Evolutionary conservation across 352 stramenopile genomes (phyloP).

Genomic region (Phytophthora vignae): DNA sequence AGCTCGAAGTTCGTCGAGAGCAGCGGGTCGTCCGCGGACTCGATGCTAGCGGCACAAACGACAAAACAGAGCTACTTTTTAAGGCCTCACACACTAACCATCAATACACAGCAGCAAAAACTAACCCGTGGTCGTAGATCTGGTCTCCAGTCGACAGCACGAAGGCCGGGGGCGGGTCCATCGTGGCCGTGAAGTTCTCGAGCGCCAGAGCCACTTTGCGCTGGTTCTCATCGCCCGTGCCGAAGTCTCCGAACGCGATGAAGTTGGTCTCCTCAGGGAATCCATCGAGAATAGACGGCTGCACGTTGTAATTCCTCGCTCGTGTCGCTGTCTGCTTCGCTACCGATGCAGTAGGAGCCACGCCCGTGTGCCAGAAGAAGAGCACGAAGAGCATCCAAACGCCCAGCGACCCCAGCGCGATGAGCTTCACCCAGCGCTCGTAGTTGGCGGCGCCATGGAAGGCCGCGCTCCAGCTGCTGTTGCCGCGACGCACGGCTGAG

Average conservation of each 20-base stretch:
- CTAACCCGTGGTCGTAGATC: conserved; percentile 86
- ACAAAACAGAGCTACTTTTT: not conserved
- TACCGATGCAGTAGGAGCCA: conserved; percentile 4
- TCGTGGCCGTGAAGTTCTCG: conserved; percentile 57
- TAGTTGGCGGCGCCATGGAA: conserved; percentile 43
- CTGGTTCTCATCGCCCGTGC: conserved; percentile 73
- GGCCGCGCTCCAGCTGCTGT: conserved; percentile 24
- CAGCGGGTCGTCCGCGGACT: conserved; percentile 60
- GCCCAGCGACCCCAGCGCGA: conserved; percentile 58
- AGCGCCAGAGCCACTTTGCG: conserved; percentile 68
- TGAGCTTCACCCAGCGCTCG: conserved; percentile 70
- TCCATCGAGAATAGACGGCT: conserved; percentile 42
- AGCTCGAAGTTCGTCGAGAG: conserved; percentile 81
- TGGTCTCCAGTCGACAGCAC: conserved; percentile 87
- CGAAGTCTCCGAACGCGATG: conserved; percentile 84
- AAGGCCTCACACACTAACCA: conserved; percentile 2
- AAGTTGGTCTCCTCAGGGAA: conserved; percentile 79
- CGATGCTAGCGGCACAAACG: conserved; percentile 47
- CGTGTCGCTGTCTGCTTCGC: conserved; percentile 21
- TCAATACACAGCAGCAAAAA: not conserved
- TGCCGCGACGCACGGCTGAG: conserved; percentile 38
- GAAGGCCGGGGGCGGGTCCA: conserved; percentile 75
- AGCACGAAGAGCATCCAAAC: conserved; percentile 72
- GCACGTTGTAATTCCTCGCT: conserved; percentile 24
- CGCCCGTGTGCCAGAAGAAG: conserved; percentile 47